Evolutionary conservation across 306 rosid genomes (phyloP), one percentile per base, ranked within the genome.

Genomic region (Alnus glutinosa): DNA sequence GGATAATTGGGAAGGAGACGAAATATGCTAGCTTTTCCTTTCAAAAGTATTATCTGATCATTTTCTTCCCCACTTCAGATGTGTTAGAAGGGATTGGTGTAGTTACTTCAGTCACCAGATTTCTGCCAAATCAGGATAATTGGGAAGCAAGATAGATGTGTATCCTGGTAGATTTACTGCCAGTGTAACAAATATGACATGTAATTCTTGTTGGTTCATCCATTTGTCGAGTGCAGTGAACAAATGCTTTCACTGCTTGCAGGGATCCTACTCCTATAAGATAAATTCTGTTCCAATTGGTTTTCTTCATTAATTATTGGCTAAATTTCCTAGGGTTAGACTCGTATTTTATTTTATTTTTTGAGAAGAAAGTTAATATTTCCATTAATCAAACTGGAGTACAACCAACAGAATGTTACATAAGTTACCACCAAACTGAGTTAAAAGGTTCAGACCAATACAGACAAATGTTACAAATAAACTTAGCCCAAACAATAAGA

Each of bases 1-100:
- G 89, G 87, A 83, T 68, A 93, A 92, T 68, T 93, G 98, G 98
- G 74, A 55, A 19, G 98, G 97, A 55, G 98, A 95, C 84, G 98
- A 95, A 88, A 87, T 80, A 79, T 88, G 88, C 83, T 90, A 84
- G 81, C 73, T n/a, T 71, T 82, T 50, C 73, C 49, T 59, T 61
- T 42, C 9, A 57, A 28, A 46, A 34, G 37, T 16, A 47, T 15
- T 16, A 39, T 9, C 13, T 39, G 42, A n/a, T 2, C 71, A 37
- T 18, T 67, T 67, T 9, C 3, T 42, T 48, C 42, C 66, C 18
- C 52, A 7, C 48, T 77, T 37, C 62, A 42, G 46, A 42, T 42
- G 37, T 51, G 36, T 18, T 66, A 19, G 51, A 16, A 46, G 8
- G 54, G 50, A 47, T 50, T 62, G 30, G 50, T 28, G 3, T 46